Evolutionary conservation across 257 asterid genomes (phyloP).

Genomic region (Nicotiana paniculata): DNA sequence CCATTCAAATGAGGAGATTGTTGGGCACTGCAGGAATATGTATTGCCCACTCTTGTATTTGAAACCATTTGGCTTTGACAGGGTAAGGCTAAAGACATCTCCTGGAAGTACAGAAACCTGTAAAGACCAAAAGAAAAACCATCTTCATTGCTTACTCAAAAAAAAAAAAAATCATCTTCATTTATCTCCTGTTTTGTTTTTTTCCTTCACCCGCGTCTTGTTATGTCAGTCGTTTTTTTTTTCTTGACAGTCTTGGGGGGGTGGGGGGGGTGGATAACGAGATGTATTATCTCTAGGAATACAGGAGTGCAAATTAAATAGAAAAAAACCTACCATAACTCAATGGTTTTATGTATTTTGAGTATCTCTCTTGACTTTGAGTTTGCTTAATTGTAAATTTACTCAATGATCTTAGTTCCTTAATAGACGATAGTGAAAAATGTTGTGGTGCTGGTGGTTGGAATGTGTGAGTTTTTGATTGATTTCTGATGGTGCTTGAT

Average conservation of each 20-base stretch:
- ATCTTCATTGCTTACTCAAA: background rate
- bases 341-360: background rate
- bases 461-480: background rate
- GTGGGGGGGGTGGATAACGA: background rate
- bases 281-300: background rate
- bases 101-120: slow-evolving; percentile 96
- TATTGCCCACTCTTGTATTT: slow-evolving; percentile 86
- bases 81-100: slow-evolving; percentile 75
- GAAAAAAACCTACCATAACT: background rate
- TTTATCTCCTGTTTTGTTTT: background rate
- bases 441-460: background rate
- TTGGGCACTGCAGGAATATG: slow-evolving; percentile 73
- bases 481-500: background rate
- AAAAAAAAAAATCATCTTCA: background rate
- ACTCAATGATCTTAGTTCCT: background rate
- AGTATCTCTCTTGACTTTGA: background rate
- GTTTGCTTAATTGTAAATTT: background rate
- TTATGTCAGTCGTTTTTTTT: background rate
- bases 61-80: slow-evolving; percentile 87
- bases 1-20: slow-evolving; percentile 89
- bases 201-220: background rate
- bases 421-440: background rate
- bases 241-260: background rate
- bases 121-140: slow-evolving; percentile 13
- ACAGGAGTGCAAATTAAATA: background rate